A percentile compares a stretch with the other conserved stretches of the same genome.
Evolutionary conservation across 176 grass and related monocot species (phyloP).

Genomic region (Avena sativa): DNA sequence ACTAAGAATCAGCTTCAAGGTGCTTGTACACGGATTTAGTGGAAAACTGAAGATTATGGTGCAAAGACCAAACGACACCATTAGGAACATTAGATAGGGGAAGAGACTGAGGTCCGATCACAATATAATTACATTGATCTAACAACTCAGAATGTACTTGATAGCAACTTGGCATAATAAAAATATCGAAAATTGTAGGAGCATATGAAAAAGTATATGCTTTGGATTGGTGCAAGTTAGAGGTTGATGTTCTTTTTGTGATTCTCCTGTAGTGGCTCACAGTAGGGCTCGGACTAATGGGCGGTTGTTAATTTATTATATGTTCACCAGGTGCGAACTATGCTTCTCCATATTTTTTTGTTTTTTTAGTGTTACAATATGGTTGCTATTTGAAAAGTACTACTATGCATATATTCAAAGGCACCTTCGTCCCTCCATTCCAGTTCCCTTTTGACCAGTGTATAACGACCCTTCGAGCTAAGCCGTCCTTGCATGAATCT

Average conservation of each 20-base stretch:
- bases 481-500: constrained; percentile 48
- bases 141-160: background rate
- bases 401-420: constrained; percentile 31
- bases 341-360: constrained; percentile 14
- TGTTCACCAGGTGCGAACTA: constrained; percentile 33
- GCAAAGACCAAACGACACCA: too few relatives aligned
- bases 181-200: constrained; percentile 43
- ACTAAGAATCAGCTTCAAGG: too few relatives aligned
- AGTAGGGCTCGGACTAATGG: constrained; percentile 39
- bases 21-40: too few relatives aligned
- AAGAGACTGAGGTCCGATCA: too few relatives aligned
- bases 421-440: constrained; percentile 14
- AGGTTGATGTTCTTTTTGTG: constrained; percentile 30
- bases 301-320: constrained; percentile 46
- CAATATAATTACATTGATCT: too few relatives aligned
- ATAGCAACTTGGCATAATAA: constrained; percentile 31
- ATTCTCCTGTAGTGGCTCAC: constrained; percentile 46
- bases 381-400: constrained; percentile 42
- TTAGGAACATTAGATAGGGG: too few relatives aligned
- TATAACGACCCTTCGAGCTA: constrained; percentile 45
- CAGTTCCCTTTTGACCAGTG: constrained; percentile 39
- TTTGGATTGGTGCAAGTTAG: constrained; percentile 35
- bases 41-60: too few relatives aligned
- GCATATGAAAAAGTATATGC: constrained; percentile 38
- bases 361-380: constrained; percentile 38